Evolutionary conservation across 768 basidiomycete genomes (phyloP), one percentile per base, ranked within the genome.

Genomic region (Boletus rex-veris): DNA sequence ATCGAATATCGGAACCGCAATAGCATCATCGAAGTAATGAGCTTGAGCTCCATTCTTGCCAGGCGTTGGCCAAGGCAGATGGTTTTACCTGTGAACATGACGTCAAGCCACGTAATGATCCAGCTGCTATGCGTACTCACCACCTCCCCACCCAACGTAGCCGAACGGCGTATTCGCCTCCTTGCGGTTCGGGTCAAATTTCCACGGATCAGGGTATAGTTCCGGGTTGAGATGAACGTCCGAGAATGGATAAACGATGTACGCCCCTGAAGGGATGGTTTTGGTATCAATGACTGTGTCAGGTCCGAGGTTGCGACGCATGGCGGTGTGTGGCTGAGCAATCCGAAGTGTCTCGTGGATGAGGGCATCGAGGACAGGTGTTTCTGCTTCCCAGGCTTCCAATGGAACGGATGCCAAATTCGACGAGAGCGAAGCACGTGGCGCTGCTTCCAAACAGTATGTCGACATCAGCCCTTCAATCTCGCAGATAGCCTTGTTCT

Each of bases 71-170:
- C 88, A 26, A 88, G 78, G 65, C 88, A 91, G 19, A 75, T 67
- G 9, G 82, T 86, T 62, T 81, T 86, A 16, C 88, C 88, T 90
- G 62, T 50, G 33, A 54, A 50, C 18, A 45, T n/a, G 28, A 35
- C 21, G 26, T 28, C 45, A 37, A 57, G 31, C 46, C 50, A 59
- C 58, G 56, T 64, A 63, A 64, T 58, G 48, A 44, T 50, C 26
- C 45, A 49, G 39, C 59, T 36, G 58, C 12, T 26, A 33, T 54
- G 58, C 46, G 59, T 47, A 77, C 82, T 64, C 66, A 90, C 88
- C 88, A 73, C 81, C 86, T 55, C 88, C 88, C 88, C 87, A 90
- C 33, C 87, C 88, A 46, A 90, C 75, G 64, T 85, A 90, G 50
- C 78, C 73, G 69, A 81, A 83, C 53, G 79, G 79, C 54, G 74